A percentile compares a stretch with the other conserved stretches of the same genome.
Conservation (phyloP, 306 rosid genomes). For the Comarum palustre region DNA sequence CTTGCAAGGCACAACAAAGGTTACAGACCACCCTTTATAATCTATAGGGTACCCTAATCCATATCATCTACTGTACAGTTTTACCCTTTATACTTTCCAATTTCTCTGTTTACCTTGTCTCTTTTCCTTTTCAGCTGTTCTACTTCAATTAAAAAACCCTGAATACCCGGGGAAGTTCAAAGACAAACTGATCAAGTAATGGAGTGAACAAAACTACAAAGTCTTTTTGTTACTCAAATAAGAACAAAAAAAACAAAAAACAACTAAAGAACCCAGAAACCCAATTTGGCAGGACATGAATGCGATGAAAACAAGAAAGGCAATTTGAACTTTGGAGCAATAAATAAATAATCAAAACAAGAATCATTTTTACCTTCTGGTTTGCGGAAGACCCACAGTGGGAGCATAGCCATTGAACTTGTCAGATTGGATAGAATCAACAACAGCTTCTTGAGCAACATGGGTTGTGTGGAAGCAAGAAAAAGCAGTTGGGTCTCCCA, state of each 20-base stretch:
- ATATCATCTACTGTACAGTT: background rate
- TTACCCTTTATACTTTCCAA: background rate
- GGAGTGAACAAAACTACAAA: background rate
- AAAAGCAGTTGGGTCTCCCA: constrained; percentile 84
- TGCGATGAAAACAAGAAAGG: constrained; percentile 19
- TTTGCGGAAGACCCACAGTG: constrained; percentile 72
- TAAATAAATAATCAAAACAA: background rate
- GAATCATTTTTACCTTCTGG: constrained; percentile 48
- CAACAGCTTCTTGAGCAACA: constrained; percentile 56
- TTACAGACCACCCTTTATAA: too few species aligned
- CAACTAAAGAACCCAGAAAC: background rate
- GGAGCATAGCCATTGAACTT: constrained; percentile 89
- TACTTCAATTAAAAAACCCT: background rate
- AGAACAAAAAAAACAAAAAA: background rate
- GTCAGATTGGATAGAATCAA: constrained; percentile 50
- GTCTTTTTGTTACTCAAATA: background rate
- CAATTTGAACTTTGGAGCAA: background rate
- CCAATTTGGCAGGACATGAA: constrained; percentile 3
- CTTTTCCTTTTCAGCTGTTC: background rate
- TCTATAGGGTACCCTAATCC: background rate
- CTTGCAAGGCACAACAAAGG: background rate
- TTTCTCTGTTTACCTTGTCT: background rate
- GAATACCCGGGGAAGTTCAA: background rate
- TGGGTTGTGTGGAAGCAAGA: constrained; percentile 55
- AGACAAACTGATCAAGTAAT: background rate